Evolutionary conservation across 257 asterid genomes (phyloP).

Genomic region (Solanum piurae): DNA sequence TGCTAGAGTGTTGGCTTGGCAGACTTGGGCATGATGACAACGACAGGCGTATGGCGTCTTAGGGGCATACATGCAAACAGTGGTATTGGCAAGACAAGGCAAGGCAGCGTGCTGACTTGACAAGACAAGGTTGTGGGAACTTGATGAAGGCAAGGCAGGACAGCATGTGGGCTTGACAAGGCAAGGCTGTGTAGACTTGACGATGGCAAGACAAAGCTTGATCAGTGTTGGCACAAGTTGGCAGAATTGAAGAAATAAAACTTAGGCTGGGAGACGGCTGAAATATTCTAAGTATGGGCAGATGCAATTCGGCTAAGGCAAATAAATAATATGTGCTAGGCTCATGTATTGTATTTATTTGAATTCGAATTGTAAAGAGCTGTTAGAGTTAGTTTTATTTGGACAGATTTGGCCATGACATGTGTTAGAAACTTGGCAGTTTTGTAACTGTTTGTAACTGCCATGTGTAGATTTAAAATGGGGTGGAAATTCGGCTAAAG

Average conservation of each 20-base stretch:
- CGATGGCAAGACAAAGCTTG: neutral
- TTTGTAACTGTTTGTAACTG: neutral
- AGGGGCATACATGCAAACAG: neutral
- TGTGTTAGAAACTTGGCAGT: neutral
- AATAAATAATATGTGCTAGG: neutral
- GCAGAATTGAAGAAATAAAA: neutral
- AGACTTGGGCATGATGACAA: neutral
- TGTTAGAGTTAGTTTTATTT: neutral
- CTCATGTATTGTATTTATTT: neutral
- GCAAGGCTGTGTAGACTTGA: neutral
- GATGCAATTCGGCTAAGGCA: neutral
- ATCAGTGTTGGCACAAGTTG: neutral
- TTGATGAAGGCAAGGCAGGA: neutral
- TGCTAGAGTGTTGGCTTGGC: neutral
- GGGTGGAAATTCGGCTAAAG: neutral
- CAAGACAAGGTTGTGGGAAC: neutral
- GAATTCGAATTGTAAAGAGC: neutral
- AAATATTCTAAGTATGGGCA: neutral
- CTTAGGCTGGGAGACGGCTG: neutral
- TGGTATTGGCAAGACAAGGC: neutral
- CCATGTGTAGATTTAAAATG: neutral
- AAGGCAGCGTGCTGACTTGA: neutral
- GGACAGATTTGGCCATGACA: neutral
- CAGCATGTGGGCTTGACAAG: neutral
- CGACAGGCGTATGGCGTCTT: neutral